Conservation (phyloP, 1,284 basidiomycete genomes). For the Ceratobasidium sp. region DNA sequence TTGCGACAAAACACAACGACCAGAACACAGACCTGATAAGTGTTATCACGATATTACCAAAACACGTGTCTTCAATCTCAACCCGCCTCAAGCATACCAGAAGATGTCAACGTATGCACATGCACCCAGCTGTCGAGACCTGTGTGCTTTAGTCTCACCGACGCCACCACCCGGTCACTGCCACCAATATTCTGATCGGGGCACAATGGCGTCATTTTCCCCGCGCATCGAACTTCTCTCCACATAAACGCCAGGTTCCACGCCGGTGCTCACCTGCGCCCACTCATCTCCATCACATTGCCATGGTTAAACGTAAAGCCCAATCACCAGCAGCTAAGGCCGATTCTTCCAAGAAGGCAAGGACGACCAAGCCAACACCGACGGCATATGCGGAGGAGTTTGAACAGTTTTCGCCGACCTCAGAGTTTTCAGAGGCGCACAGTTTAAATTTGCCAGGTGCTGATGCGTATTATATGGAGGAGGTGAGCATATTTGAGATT, state of each 20-base stretch:
- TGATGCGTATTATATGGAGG: conserved; percentile 56
- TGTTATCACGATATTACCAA: no score
- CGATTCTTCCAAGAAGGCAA: background rate
- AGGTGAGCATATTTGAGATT: conserved; percentile 49
- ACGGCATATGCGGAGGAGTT: conserved; percentile 45
- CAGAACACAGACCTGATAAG: no score
- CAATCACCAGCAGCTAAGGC: background rate
- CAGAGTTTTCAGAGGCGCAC: conserved; percentile 48
- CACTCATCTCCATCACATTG: background rate
- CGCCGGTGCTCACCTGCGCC: background rate
- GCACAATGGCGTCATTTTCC: background rate
- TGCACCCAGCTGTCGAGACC: no score
- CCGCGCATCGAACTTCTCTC: background rate
- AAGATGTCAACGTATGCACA: no score
- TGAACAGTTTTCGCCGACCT: conserved; percentile 49
- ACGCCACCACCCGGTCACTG: no score
- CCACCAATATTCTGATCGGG: no score
- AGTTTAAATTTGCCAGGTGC: conserved; percentile 51
- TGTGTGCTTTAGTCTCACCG: no score
- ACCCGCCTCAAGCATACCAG: no score
- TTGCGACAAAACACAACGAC: no score
- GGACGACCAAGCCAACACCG: conserved; percentile 18
- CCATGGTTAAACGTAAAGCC: conserved; percentile 27
- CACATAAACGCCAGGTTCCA: background rate
- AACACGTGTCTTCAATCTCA: no score